Conservation (phyloP, 2,329 filamentous ascomycete species). For the Fusarium burgessii region DNA sequence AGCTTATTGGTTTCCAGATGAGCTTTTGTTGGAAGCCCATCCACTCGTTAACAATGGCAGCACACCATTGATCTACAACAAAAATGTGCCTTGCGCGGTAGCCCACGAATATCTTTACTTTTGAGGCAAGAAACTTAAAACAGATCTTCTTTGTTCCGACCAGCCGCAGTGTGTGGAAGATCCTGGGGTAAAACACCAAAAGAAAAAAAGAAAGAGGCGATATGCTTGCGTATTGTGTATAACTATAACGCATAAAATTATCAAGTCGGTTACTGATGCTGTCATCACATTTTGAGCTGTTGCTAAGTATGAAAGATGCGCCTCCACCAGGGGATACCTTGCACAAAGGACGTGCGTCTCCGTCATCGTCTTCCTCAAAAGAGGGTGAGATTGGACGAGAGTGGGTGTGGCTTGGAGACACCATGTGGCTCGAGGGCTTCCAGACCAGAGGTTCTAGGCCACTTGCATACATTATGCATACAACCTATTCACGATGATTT, state of each 20-base stretch:
- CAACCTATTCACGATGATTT: conserved; percentile 16
- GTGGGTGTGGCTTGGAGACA: conserved; percentile 16
- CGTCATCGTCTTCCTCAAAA: conserved; percentile 23
- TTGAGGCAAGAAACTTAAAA: conserved; percentile 13
- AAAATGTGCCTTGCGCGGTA: conserved; percentile 22
- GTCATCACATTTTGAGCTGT: conserved; percentile 27
- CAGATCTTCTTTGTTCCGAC: conserved; percentile 2
- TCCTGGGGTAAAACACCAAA: neutral
- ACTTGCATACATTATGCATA: neutral
- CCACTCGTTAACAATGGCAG: conserved; percentile 29
- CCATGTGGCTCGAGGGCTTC: conserved; percentile 35
- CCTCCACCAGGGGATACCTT: conserved; percentile 22
- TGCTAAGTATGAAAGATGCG: neutral
- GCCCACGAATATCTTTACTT: conserved; percentile 4
- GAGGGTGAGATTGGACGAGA: conserved; percentile 8
- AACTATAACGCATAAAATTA: neutral
- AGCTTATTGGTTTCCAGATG: conserved; percentile 18
- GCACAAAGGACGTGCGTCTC: conserved; percentile 16
- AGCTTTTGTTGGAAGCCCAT: conserved; percentile 1
- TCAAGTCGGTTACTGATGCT: conserved; percentile 16
- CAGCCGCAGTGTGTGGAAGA: neutral
- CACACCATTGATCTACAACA: conserved; percentile 39
- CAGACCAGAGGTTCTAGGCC: conserved; percentile 21
- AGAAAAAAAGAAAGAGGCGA: neutral
- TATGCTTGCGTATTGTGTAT: neutral